A percentile compares a stretch with the other conserved stretches of the same genome.
These are phyloP conservation scores for Blumeriella jaapii DNA, from an alignment of 2,329 filamentous ascomycete genomes.

Conservation along the genomic window DNA sequence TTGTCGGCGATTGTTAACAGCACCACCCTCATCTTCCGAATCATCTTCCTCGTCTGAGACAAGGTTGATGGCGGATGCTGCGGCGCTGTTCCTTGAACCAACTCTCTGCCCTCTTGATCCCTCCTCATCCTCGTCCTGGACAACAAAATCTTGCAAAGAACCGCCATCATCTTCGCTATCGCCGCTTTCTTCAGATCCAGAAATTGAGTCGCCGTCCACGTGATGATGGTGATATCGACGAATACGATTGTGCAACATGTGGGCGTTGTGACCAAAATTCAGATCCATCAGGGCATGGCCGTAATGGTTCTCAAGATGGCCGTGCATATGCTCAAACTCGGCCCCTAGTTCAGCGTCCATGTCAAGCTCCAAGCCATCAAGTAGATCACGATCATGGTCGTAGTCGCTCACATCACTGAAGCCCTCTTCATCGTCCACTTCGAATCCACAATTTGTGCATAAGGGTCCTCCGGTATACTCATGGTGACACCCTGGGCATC, in stretches of 20 bases:
- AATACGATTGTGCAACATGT: slow-evolving; percentile 7
- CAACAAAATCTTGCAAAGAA: slow-evolving; percentile 24
- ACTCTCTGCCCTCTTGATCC: slow-evolving; percentile 8
- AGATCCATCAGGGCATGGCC: slow-evolving; percentile 1
- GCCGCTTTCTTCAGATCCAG: slow-evolving; percentile 12
- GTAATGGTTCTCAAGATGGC: not conserved
- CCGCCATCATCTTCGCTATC: slow-evolving; percentile 22
- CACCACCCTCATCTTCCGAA: slow-evolving; percentile 24
- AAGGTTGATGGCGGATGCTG: slow-evolving; percentile 7
- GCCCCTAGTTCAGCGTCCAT: slow-evolving; percentile 8
- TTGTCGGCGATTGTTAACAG: slow-evolving; percentile 19
- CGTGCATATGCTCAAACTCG: slow-evolving; percentile 3
- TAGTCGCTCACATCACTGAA: slow-evolving; percentile 30
- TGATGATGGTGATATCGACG: slow-evolving; percentile 9
- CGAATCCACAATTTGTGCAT: slow-evolving; percentile 44
- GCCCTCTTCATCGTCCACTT: slow-evolving; percentile 33
- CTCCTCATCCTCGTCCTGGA: slow-evolving; percentile 22
- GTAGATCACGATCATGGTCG: slow-evolving; percentile 8
- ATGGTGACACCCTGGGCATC: slow-evolving; percentile 51
- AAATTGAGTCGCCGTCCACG: slow-evolving; percentile 2
- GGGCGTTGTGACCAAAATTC: not conserved
- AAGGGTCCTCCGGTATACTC: slow-evolving; percentile 47
- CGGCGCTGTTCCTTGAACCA: not conserved
- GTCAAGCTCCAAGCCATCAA: slow-evolving; percentile 11
- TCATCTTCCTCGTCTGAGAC: slow-evolving; percentile 23